Evolutionary conservation across 768 basidiomycete species (phyloP), one percentile per base, ranked within the genome.

Genomic region (Glaciozyma antarctica): DNA sequence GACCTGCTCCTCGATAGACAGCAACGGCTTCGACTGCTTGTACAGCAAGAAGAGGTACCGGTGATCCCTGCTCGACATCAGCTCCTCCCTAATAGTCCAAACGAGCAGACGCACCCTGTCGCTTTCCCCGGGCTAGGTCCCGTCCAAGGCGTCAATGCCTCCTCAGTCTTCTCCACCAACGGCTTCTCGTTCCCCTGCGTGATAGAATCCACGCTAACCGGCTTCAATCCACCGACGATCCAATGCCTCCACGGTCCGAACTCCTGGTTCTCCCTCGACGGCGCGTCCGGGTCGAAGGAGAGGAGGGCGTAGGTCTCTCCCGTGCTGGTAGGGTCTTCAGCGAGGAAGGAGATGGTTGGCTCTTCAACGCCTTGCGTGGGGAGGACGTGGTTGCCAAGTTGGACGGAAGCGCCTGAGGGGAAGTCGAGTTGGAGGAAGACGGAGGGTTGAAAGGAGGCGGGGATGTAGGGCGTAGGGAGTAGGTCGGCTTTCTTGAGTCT

Each of bases 201-300:
- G 19, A 30, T 30, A 12, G n/a, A 22, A 24, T 44, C 58, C 21
- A 59, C 21, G 26, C 41, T 19, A 15, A 19, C 21, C 17, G 58
- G 58, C 58, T 45, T 59, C 19, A 59, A 26, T 4, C 60, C 64
- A 32, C 67, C 51, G 30, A 84, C 82, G 44, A 84, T 75, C 83
- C 82, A 84, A 63, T 84, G 83, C 53, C 83, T 78, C 77, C 81
- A 84, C 65, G 83, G 73, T 1, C 80, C 77, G 72, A 77, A 82
- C 68, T 78, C 81, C 1, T 81, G 82, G 45, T 82, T 78, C 10
- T 67, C 73, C 54, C 80, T 75, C 1, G 81, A 82, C 0, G 83
- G 83, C 5, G 83, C 83, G 64, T 84, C 83, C 2, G 83, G 83
- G 70, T 84, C 83, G 5, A 80, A 80, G 81, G 83, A 80, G 43